Conservation (phyloP, 495 filamentous ascomycete genomes). For the Bryoglossum gracile region DNA sequence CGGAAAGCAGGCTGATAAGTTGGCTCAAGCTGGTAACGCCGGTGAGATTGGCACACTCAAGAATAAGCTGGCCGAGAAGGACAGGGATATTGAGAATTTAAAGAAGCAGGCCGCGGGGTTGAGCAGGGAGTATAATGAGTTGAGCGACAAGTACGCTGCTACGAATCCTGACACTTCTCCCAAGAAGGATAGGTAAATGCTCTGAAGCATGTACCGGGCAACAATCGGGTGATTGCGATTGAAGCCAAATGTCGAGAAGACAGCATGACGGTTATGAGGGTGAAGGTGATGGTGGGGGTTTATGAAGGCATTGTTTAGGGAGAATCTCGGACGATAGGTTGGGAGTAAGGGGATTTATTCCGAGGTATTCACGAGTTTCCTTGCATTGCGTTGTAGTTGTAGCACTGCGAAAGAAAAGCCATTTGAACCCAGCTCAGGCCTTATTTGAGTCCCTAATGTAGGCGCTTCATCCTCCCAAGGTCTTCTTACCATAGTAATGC, state of each 20-base stretch:
- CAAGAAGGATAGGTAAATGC: slow-evolving; percentile 32
- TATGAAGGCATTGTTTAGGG: neutral
- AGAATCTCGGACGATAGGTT: neutral
- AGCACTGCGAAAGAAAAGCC: slow-evolving; percentile 1
- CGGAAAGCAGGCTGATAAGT: slow-evolving; percentile 59
- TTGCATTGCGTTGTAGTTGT: neutral
- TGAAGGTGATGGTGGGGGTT: neutral
- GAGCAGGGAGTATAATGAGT: slow-evolving; percentile 68
- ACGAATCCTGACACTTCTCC: slow-evolving; percentile 29
- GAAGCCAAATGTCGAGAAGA: neutral
- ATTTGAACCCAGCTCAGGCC: too few species aligned
- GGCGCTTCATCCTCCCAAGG: neutral
- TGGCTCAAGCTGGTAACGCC: slow-evolving; percentile 58
- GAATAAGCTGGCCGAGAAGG: slow-evolving; percentile 62
- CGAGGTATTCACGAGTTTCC: slow-evolving; percentile 5
- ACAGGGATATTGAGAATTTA: slow-evolving; percentile 68
- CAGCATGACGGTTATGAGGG: too few species aligned
- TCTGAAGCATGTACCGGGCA: neutral
- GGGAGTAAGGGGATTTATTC: neutral
- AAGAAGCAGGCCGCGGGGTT: slow-evolving; percentile 80
- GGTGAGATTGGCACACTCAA: slow-evolving; percentile 66
- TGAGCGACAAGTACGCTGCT: slow-evolving; percentile 70
- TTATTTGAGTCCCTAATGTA: too few species aligned
- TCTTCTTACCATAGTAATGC: neutral
- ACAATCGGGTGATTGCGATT: neutral